Conservation (phyloP, 352 stramenopile genomes). For the Phytophthora macrochlamydospora region DNA sequence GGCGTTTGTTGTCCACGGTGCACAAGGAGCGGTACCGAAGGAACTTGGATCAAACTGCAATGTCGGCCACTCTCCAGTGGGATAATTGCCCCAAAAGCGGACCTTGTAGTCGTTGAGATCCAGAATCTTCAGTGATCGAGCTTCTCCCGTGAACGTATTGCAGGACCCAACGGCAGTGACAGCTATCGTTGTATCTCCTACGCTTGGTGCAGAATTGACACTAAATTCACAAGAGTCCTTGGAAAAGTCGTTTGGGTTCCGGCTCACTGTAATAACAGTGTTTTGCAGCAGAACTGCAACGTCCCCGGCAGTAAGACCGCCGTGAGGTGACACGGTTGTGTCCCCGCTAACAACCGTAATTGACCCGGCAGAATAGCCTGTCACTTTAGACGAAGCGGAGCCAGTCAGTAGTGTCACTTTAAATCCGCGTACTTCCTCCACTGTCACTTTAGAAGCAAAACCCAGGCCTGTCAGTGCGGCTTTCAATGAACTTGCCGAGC, state of each 20-base stretch:
- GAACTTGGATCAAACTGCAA: conserved; percentile 49
- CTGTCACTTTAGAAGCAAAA: conserved; percentile 49
- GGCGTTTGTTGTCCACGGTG: conserved; percentile 23
- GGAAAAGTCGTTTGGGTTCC: conserved; percentile 73
- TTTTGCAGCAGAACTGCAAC: conserved; percentile 27
- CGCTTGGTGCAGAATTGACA: conserved; percentile 19
- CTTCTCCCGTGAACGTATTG: conserved; percentile 46
- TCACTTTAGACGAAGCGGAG: conserved; percentile 46
- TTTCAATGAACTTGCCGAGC: conserved; percentile 41
- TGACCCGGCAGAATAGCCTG: conserved; percentile 23
- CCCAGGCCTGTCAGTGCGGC: conserved; percentile 39
- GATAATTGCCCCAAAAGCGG: conserved; percentile 69
- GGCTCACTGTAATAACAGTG: conserved; percentile 72
- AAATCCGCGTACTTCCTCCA: conserved; percentile 61
- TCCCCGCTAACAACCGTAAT: conserved; percentile 35
- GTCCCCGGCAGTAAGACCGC: conserved; percentile 41
- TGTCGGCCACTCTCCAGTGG: conserved; percentile 74
- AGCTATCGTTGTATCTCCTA: conserved; percentile 28
- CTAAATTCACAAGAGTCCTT: conserved; percentile 68
- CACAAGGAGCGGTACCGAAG: conserved; percentile 43
- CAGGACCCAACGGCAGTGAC: conserved; percentile 42
- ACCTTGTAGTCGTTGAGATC: conserved; percentile 80
- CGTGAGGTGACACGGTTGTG: not conserved
- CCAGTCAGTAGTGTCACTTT: conserved; percentile 65
- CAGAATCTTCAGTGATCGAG: conserved; percentile 57